Evolutionary conservation across 2,329 filamentous ascomycete genomes (phyloP).

Genomic region (Macrophomina pseudophaseolina): DNA sequence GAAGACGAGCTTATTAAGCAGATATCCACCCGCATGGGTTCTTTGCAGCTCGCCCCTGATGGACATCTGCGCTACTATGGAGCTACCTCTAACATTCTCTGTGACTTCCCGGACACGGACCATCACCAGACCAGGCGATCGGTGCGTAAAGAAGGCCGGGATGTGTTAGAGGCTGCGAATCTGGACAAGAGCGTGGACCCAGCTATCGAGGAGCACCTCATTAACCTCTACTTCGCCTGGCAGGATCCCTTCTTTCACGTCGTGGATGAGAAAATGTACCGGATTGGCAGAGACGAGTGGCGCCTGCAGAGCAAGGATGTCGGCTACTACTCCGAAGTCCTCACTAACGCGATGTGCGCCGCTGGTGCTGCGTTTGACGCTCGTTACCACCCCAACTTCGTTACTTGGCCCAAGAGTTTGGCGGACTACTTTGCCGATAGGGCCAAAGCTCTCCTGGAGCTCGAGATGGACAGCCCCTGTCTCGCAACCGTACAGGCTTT

Average conservation of each 20-base stretch:
- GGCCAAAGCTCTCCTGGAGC: conserved; percentile 52
- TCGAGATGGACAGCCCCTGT: conserved; percentile 54
- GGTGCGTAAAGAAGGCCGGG: conserved; percentile 20
- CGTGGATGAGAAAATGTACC: conserved; percentile 48
- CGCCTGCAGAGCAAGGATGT: conserved; percentile 26
- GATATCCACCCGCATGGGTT: conserved; percentile 26
- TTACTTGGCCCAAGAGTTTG: conserved; percentile 44
- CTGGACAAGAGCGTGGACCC: conserved; percentile 49
- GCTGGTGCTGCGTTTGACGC: conserved; percentile 44
- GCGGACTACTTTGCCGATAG: conserved; percentile 51
- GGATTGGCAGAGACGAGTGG: conserved; percentile 28
- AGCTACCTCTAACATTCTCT: conserved; percentile 25
- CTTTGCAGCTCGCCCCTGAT: conserved; percentile 25
- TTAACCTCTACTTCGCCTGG: conserved; percentile 55
- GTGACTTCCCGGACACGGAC: conserved; percentile 27
- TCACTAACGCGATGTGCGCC: conserved; percentile 37
- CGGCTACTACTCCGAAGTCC: conserved; percentile 31
- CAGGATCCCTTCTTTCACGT: conserved; percentile 54
- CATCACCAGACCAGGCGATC: conserved; percentile 19
- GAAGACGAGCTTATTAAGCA: conserved; percentile 27
- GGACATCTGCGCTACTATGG: conserved; percentile 27
- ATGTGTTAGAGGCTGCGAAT: conserved; percentile 46
- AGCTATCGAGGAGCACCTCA: conserved; percentile 51
- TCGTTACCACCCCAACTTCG: conserved; percentile 36
- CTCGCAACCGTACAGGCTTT: conserved; percentile 56